Base-by-base conservation (phyloP, 257 asterid genomes). In the Solanum pennellii region DNA sequence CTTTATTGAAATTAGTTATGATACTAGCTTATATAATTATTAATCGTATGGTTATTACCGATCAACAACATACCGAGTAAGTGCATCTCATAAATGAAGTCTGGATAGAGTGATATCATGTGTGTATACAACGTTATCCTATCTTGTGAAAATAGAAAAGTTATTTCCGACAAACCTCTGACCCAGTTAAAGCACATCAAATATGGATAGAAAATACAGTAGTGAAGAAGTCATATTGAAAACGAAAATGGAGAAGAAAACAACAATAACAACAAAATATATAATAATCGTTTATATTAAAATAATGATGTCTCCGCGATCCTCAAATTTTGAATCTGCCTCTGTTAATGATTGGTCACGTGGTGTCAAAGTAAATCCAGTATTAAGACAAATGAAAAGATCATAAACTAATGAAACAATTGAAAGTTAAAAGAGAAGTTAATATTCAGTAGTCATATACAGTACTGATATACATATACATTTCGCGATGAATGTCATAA, bases 81-180 rank as follows among this genome's bases (percentile, higher is more conserved):
- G 0, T 4, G 7, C 12, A 4, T 60, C 27, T 9, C 69, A 60
- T 21, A 62, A 62, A 23, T 0, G 7, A 7, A 7, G 14, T 21
- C 1, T 0, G 0, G 1, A 21, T 3, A 60, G 69, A 62, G 69
- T 60, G 25, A 60, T 21, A 12, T 23, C 15, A 9, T 0, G 12
- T 62, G 3, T 62, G 1, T 23, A 10, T 23, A 52, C 0, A 52
- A 52, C 11, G 2, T 18, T 0, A 52, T 6, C n/a, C 10, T 52
- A 52, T 18, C 10, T 18, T 18, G 4, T 52, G n/a, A 0, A 52
- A 52, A 4, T 18, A 0, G 62, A 52, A 0, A 52, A 0, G 3
- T 62, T 62, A 1, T n/a, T 62, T 62, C 0, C 14, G 8, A 62
- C n/a, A 62, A 62, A 5, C 31, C 31, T 23, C 6, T 2, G 0